Evolutionary conservation across 257 asterid genomes (phyloP), one percentile per base, ranked within the genome.

Genomic region (Solanum etuberosum): DNA sequence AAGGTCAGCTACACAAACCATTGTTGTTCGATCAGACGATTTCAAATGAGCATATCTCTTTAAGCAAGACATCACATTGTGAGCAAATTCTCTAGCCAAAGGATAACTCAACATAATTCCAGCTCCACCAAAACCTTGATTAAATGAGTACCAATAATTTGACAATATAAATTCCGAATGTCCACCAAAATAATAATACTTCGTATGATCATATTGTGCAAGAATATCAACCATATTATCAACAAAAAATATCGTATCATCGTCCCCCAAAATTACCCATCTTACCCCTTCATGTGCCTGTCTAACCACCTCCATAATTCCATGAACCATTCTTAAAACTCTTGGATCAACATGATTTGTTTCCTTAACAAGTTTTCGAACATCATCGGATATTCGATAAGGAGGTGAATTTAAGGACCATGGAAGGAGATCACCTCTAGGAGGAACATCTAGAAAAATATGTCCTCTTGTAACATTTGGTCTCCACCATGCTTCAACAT

Each of bases 401-500:
- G 88, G 86, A 3, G 92, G 92, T 9, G 86, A 90, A 31, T 67
- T 61, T 23, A 9, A n/a, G 6, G 92, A 87, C 92, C 92, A 90
- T 0, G 90, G 91, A 4, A 73, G 73, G 4, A 90, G 89, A 48
- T 89, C 74, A 10, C 82, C 87, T 1, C 71, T 72, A 9, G 91
- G 92, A 34, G 87, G 51, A 72, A 34, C 9, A 34, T 90, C 92
- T 15, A 90, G 83, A 31, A 68, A 90, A 14, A 90, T 65, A 34
- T 82, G 86, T 3, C 92, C 92, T 37, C 83, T 84, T 12, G 88
- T 88, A 25, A 40, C 23, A 2, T 88, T 85, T 7, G 91, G 91
- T 34, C 82, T 81, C 92, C 92, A 90, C 92, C 92, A 90, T 31
- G 91, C 67, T 76, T 90, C 91, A 5, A 82, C 37, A 54, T 90